Evolutionary conservation across 1,139 yeast species (phyloP).

Genomic region (Diutina pseudorugosa): DNA sequence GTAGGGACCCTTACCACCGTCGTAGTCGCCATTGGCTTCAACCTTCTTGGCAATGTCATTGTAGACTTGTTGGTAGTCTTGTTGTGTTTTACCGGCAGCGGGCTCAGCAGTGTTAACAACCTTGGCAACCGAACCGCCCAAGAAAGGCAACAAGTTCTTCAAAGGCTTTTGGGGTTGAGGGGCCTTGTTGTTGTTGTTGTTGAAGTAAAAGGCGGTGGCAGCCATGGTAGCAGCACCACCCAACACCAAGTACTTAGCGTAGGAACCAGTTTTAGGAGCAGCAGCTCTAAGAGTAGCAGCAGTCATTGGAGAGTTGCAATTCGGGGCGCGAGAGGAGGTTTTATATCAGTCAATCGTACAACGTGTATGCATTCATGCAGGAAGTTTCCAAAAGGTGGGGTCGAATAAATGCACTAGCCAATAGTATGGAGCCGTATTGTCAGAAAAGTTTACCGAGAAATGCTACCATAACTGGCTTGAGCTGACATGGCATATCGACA

Average conservation of each 20-base stretch:
- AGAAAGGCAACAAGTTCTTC: conserved; percentile 3
- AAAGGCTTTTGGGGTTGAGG: not conserved
- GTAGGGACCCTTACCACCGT: conserved; percentile 51
- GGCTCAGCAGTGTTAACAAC: not conserved
- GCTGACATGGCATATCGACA: not conserved
- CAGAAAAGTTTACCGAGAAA: not conserved
- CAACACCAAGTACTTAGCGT: not conserved
- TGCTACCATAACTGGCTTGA: not conserved
- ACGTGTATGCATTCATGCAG: not conserved
- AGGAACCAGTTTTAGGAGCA: not conserved
- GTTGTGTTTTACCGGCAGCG: not conserved
- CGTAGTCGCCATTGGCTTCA: conserved; percentile 67
- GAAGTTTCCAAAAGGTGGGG: not conserved
- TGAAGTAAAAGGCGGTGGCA: not conserved
- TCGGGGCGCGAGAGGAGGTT: not conserved
- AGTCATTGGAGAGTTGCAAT: not conserved
- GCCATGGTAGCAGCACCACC: not conserved
- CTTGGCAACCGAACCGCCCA: not conserved
- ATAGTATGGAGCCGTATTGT: not conserved
- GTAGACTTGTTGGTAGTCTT: conserved; percentile 64
- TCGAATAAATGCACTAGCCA: not conserved
- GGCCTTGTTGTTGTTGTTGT: not conserved
- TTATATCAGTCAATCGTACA: not conserved
- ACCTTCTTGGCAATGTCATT: conserved; percentile 69
- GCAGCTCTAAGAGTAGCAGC: conserved; percentile 1